Conservation (phyloP, 2,329 filamentous ascomycete species). For the Colletotrichum camelliae region DNA sequence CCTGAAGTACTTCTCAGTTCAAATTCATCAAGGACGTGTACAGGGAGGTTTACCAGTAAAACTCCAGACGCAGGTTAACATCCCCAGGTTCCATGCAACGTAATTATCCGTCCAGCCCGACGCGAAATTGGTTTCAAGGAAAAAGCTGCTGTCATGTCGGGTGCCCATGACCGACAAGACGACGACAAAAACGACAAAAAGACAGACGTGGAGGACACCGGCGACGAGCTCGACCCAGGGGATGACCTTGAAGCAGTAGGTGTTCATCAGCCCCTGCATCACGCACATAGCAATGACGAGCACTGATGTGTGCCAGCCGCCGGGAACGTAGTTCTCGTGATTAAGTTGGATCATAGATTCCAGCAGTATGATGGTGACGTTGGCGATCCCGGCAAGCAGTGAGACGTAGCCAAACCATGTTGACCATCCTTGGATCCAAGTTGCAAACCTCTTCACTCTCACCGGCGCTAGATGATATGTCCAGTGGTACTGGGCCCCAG, state of each 20-base stretch:
- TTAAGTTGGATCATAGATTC: neutral
- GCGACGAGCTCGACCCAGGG: neutral
- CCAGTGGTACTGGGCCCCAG: neutral
- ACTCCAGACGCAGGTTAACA: slow-evolving; percentile 3
- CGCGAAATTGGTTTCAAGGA: neutral
- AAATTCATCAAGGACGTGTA: fast-evolving
- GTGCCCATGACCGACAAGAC: neutral
- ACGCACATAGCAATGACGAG: neutral
- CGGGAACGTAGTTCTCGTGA: neutral
- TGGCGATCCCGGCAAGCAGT: neutral
- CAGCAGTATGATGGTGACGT: neutral
- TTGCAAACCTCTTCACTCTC: neutral
- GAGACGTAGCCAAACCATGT: neutral
- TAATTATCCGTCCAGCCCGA: neutral
- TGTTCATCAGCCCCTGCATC: neutral
- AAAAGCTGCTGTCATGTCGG: neutral
- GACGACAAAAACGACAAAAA: neutral
- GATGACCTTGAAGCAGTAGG: neutral
- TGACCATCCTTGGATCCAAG: neutral
- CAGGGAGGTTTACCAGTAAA: neutral
- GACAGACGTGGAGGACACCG: neutral
- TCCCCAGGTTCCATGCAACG: neutral
- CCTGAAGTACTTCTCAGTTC: neutral
- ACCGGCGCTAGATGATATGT: neutral
- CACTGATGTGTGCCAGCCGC: neutral